Evolutionary conservation across 805 yeast genomes (phyloP).

Genomic region (Pichia scutulata): DNA sequence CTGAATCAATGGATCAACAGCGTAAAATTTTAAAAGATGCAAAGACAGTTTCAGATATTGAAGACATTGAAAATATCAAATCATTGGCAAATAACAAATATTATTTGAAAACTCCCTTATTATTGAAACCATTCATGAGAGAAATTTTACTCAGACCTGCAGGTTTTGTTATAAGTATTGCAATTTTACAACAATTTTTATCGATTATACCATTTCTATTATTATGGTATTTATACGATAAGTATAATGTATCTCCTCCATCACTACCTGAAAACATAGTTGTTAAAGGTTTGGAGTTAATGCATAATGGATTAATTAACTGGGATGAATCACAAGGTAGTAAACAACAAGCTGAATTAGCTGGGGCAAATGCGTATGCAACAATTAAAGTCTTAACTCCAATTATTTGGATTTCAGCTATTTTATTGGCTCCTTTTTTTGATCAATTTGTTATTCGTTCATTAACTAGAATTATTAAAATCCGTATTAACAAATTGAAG

Average conservation of each 20-base stretch:
- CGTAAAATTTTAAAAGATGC: slow-evolving; percentile 8
- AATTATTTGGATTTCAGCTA: slow-evolving; percentile 25
- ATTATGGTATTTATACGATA: slow-evolving; percentile 43
- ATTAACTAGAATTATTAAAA: slow-evolving; percentile 17
- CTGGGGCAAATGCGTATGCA: slow-evolving; percentile 33
- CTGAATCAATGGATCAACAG: slow-evolving; percentile 12
- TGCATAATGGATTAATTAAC: slow-evolving; percentile 31
- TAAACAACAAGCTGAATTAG: slow-evolving; percentile 20
- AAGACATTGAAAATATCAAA: slow-evolving; percentile 17
- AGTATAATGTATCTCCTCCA: slow-evolving; percentile 34
- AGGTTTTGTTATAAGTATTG: slow-evolving; percentile 37
- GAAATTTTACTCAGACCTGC: slow-evolving; percentile 26
- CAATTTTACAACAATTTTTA: slow-evolving; percentile 44
- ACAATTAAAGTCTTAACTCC: slow-evolving; percentile 22
- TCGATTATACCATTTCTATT: slow-evolving; percentile 46
- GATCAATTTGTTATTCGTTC: slow-evolving; percentile 29
- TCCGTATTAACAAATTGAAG: slow-evolving; percentile 10
- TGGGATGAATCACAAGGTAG: slow-evolving; percentile 23
- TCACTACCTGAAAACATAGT: slow-evolving; percentile 44
- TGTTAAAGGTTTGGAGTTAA: slow-evolving; percentile 38
- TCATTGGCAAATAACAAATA: slow-evolving; percentile 25
- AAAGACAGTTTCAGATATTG: slow-evolving; percentile 15
- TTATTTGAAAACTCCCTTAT: slow-evolving; percentile 24
- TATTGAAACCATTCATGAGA: slow-evolving; percentile 27
- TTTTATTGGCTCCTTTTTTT: slow-evolving; percentile 29